Conservation (phyloP, 441 rosid species). For the Pelargonium cotyledonis region DNA sequence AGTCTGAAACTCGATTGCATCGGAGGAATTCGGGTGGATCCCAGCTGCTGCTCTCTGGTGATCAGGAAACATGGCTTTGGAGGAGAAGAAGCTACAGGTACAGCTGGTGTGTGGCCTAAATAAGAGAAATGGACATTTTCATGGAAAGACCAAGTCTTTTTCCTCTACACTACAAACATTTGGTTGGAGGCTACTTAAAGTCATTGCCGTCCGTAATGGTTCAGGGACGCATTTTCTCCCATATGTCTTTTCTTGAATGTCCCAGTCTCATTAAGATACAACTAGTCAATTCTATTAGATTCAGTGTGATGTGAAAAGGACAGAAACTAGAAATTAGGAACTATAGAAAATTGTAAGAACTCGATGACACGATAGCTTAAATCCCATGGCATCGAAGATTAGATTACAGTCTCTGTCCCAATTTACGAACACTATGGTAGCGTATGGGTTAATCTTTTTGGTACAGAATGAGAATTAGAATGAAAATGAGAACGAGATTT, state of each 20-base stretch:
- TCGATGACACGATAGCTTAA: background rate
- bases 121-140: background rate
- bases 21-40: too few relatives aligned
- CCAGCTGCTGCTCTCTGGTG: background rate
- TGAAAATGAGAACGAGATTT: too few relatives aligned
- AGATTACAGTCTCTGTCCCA: too few relatives aligned
- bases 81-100: background rate
- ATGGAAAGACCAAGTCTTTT: background rate
- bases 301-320: background rate
- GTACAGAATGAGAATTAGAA: too few relatives aligned
- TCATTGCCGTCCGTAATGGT: background rate
- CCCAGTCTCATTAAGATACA: background rate
- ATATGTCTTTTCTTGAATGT: background rate
- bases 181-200: background rate
- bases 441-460: too few relatives aligned
- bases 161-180: background rate
- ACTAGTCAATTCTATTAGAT: background rate
- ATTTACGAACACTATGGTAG: too few relatives aligned
- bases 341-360: background rate
- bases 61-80: background rate
- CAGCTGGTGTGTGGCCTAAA: too few relatives aligned
- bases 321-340: background rate
- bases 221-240: background rate
- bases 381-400: too few relatives aligned
- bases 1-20: slow-evolving; percentile 11